phyloP scores from a whole-genome alignment of 1,284 basidiomycete genomes.

The Ceratobasidium sp. region DNA sequence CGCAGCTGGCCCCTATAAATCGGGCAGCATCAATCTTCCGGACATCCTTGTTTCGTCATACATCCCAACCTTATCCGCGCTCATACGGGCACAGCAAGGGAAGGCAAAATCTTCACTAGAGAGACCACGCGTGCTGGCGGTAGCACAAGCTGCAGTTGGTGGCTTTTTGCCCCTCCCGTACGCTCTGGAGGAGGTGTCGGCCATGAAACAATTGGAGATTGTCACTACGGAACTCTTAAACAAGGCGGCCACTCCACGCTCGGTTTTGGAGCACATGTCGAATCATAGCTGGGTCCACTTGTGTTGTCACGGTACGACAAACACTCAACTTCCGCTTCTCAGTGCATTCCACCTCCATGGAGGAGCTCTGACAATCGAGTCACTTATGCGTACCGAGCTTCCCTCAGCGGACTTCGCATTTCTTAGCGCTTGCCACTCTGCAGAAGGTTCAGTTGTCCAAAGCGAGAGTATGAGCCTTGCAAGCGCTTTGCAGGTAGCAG shows the following conservation, averaged over 20 bases:
- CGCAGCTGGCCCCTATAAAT: slow-evolving; percentile 31
- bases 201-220: slow-evolving; percentile 13
- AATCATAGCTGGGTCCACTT: slow-evolving; percentile 24
- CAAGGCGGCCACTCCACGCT: too few species aligned
- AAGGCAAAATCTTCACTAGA: not conserved
- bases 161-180: slow-evolving; percentile 12
- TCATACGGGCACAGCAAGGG: slow-evolving; percentile 25
- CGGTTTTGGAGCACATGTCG: not conserved
- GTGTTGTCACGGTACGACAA: slow-evolving; percentile 34
- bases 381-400: slow-evolving; percentile 34
- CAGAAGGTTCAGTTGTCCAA: slow-evolving; percentile 12
- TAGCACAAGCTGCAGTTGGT: slow-evolving; percentile 4
- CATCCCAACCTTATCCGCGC: slow-evolving; percentile 28
- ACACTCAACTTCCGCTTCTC: slow-evolving; percentile 17
- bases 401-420: slow-evolving; percentile 40
- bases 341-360: slow-evolving; percentile 25
- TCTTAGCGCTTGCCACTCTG: slow-evolving; percentile 42
- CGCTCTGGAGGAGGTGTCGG: not conserved
- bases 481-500: slow-evolving; percentile 31
- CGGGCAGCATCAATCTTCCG: slow-evolving; percentile 6
- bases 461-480: slow-evolving; percentile 44
- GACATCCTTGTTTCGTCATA: slow-evolving; percentile 43
- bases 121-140: slow-evolving; percentile 13
- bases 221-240: not conserved
- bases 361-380: slow-evolving; percentile 12